Base-by-base conservation (phyloP, 352 stramenopile species). In the Phytophthora agathidicida region DNA sequence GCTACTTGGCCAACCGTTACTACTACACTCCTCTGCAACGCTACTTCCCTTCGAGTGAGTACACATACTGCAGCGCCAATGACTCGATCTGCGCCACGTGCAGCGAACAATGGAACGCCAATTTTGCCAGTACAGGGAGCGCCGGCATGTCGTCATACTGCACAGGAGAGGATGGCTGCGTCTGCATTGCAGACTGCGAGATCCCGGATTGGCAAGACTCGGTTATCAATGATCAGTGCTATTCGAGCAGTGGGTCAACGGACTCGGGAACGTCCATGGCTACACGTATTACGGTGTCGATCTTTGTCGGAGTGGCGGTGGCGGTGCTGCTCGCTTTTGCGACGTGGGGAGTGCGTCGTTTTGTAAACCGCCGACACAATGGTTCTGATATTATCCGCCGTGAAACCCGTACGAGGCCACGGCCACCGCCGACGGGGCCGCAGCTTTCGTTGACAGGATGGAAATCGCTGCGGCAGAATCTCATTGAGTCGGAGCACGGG, bases 401-500 rank as follows among this genome's bases (percentile, higher is more conserved):
- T 23, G 42, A 62, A 48, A 37, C 28, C 3, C 45, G 42, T 16
- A 37, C 56, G 20, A 43, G n/a, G 5, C 54, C 37, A 7, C 42
- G 64, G n/a, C 45, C 52, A 32, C 36, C 31, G 9, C 71, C 60
- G 1, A 52, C 49, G 5, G 74, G 77, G 7, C 74, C 72, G 22
- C 69, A 65, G n/a, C 64, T 87, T 16, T 64, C 57, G 22, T 66
- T 87, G 22, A 65, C 51, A 0, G 77, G 77, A 38, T 87, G 77
- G 77, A 80, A 66, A 33, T 80, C 77, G 20, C 71, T 84, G 48
- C 68, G 70, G 7, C 71, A 84, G 59, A 83, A 84, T 24, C 77
- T 87, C 19, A 87, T 87, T 31, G 61, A 81, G 32, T 60, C 62
- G 0, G 70, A 79, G 48, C 57, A 73, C n/a, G 48, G 59, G 8